phyloP scores from a whole-genome alignment of 2,329 filamentous ascomycete genomes.

The Thyridium curvatum region DNA sequence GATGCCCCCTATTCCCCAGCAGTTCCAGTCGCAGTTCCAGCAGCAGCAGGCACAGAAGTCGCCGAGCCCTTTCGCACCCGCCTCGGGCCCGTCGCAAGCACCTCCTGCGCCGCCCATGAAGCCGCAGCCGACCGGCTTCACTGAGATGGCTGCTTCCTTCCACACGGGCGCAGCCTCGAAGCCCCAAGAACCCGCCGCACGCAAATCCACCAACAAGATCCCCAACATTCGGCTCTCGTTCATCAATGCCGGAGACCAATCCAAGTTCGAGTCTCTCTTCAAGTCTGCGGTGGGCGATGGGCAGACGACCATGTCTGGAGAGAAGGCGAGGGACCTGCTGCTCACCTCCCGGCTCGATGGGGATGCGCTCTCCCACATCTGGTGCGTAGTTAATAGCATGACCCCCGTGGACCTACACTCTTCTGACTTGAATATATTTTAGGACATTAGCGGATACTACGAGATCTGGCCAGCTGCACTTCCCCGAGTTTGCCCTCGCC shows the following conservation, averaged over 20 bases:
- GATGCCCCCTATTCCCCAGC: slow-evolving; percentile 52
- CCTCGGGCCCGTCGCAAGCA: slow-evolving; percentile 30
- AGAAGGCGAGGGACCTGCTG: slow-evolving; percentile 86
- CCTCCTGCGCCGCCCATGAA: slow-evolving; percentile 56
- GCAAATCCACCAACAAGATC: slow-evolving; percentile 65
- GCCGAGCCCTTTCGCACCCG: slow-evolving; percentile 36
- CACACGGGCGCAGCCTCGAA: slow-evolving; percentile 38
- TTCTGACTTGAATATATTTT: slow-evolving; percentile 3
- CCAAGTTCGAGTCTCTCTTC: slow-evolving; percentile 96
- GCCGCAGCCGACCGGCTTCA: slow-evolving; percentile 60
- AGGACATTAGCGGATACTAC: slow-evolving; percentile 94
- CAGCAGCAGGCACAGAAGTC: slow-evolving; percentile 42
- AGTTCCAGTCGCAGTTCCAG: slow-evolving; percentile 54
- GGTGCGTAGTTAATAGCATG: slow-evolving; percentile 46
- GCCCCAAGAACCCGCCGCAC: slow-evolving; percentile 36
- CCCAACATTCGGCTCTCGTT: slow-evolving; percentile 93
- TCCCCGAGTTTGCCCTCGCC: slow-evolving; percentile 93
- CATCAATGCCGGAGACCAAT: slow-evolving; percentile 89
- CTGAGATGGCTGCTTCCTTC: slow-evolving; percentile 62
- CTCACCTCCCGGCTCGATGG: slow-evolving; percentile 84
- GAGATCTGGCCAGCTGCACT: slow-evolving; percentile 90
- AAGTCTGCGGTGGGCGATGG: slow-evolving; percentile 85
- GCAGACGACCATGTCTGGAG: slow-evolving; percentile 81
- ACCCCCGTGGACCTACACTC: too few species aligned
- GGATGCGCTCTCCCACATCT: slow-evolving; percentile 85